These are phyloP conservation scores for Penicillium lagena DNA, from an alignment of 495 filamentous ascomycete genomes.

Conservation along the genomic window DNA sequence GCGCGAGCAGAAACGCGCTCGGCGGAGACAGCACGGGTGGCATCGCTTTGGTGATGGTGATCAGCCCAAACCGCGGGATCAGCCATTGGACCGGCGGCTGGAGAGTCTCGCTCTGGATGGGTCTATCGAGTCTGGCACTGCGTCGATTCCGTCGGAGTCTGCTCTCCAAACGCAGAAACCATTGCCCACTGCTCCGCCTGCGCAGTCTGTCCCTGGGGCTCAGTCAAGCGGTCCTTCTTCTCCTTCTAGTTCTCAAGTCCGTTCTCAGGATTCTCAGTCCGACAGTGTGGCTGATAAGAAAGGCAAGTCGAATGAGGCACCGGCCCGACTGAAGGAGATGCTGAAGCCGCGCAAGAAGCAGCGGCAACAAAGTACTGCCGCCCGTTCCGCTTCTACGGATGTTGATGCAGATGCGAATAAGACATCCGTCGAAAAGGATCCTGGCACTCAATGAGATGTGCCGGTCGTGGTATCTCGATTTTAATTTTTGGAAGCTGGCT, in stretches of 20 bases:
- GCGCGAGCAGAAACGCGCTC: conserved; percentile 21
- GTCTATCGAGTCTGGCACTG: neutral
- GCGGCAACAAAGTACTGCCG: neutral
- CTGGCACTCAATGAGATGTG: neutral
- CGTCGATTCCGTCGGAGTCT: conserved; percentile 1
- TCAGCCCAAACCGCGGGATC: conserved; percentile 1
- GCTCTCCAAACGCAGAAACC: conserved; percentile 8
- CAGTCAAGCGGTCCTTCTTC: neutral
- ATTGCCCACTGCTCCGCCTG: conserved; percentile 5
- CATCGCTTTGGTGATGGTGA: neutral
- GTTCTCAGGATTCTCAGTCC: conserved; percentile 2
- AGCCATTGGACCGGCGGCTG: conserved; percentile 10
- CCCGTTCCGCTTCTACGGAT: neutral
- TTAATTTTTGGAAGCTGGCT: neutral
- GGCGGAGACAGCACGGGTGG: conserved; percentile 1
- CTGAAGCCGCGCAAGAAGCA: conserved; percentile 17
- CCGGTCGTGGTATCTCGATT: neutral
- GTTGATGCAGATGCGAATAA: neutral
- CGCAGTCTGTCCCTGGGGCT: neutral
- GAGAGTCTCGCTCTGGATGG: conserved; percentile 15
- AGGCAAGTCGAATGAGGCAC: conserved; percentile 6
- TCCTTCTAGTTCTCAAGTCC: conserved; percentile 3
- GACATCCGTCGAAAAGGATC: conserved; percentile 1
- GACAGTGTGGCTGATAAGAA: conserved; percentile 9
- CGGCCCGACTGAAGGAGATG: conserved; percentile 16